Percentiles rank a stretch among this genome's conserved stretches.
These are phyloP conservation scores for Aaosphaeria arxii DNA, from an alignment of 2,329 filamentous ascomycete genomes.

Conservation along the genomic window DNA sequence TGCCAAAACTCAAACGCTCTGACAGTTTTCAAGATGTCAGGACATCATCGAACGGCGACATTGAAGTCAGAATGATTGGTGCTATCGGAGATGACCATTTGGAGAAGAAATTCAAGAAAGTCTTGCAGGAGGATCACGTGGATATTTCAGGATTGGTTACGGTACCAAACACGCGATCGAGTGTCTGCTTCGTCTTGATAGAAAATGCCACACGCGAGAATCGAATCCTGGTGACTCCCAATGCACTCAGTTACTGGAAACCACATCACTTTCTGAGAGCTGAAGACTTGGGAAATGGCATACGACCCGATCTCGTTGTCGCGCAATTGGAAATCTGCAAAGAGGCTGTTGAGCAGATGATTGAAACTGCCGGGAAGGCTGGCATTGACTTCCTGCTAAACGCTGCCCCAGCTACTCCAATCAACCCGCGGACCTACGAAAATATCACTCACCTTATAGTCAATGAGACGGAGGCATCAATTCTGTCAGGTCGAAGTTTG, in stretches of 20 bases:
- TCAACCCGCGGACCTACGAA: background rate
- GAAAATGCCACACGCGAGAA: background rate
- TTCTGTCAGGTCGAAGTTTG: background rate
- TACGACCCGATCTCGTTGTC: background rate
- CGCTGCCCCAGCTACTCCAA: background rate
- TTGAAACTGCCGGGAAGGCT: background rate
- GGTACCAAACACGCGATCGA: background rate
- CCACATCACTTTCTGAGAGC: background rate
- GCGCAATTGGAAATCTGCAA: conserved; percentile 1
- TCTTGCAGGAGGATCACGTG: background rate
- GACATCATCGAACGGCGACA: background rate
- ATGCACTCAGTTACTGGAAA: background rate
- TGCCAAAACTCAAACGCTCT: background rate
- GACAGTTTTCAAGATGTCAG: background rate
- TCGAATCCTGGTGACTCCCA: background rate
- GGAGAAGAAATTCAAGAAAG: background rate
- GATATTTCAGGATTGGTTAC: background rate
- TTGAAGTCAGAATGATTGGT: background rate
- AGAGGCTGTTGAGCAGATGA: background rate
- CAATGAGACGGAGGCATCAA: background rate
- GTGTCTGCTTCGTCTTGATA: conserved; percentile 1
- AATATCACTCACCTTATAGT: background rate
- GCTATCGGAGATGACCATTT: conserved; percentile 1
- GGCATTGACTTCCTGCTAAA: background rate
- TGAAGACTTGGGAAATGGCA: background rate